Percentiles rank a stretch among this genome's conserved stretches.
phyloP scores from a whole-genome alignment of 2,329 filamentous ascomycete genomes.

The Fusarium chuoi region DNA sequence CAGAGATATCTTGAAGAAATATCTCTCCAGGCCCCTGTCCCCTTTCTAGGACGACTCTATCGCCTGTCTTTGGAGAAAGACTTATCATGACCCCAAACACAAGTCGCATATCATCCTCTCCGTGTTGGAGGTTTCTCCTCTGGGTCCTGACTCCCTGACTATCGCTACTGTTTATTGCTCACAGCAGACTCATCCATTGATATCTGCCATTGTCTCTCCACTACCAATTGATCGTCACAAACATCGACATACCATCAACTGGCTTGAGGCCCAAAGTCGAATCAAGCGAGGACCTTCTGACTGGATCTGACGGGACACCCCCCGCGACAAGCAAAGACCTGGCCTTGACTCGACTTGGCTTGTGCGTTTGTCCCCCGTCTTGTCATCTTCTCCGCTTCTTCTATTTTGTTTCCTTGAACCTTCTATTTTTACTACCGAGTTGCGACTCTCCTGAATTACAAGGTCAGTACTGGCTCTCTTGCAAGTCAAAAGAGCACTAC shows the following conservation, averaged over 20 bases:
- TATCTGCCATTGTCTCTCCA: slow-evolving; percentile 3
- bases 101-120: slow-evolving; percentile 52
- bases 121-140: slow-evolving; percentile 54
- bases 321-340: slow-evolving; percentile 15
- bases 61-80: slow-evolving; percentile 29
- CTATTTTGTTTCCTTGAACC: slow-evolving; percentile 26
- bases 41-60: slow-evolving; percentile 26
- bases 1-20: slow-evolving; percentile 14
- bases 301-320: slow-evolving; percentile 17
- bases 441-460: slow-evolving; percentile 5
- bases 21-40: slow-evolving; percentile 29
- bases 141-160: slow-evolving; percentile 54
- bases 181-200: neutral
- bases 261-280: slow-evolving; percentile 26
- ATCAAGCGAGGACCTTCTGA: slow-evolving; percentile 20
- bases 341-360: slow-evolving; percentile 2
- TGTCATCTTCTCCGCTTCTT: slow-evolving; percentile 25
- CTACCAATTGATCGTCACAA: slow-evolving; percentile 11
- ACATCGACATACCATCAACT: slow-evolving; percentile 18
- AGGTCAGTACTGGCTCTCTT: slow-evolving; percentile 21
- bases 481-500: neutral
- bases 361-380: slow-evolving; percentile 6
- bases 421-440: slow-evolving; percentile 20
- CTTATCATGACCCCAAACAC: slow-evolving; percentile 55
- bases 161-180: slow-evolving; percentile 13